Conservation (phyloP, 805 yeast genomes). For the Zygotorulaspora chibaensis region DNA sequence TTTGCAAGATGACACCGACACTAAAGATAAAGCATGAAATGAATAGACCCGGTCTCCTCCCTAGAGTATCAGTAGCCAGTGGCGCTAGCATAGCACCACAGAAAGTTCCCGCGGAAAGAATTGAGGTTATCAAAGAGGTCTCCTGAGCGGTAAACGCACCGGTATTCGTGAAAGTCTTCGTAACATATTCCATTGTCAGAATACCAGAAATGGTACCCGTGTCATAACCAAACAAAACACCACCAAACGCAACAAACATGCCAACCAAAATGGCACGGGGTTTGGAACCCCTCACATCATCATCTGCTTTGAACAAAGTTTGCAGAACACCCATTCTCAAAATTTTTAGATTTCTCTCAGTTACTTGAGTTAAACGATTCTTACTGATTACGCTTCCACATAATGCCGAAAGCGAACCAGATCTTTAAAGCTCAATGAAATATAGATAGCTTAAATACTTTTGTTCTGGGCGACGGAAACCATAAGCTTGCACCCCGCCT, state of each 20-base stretch:
- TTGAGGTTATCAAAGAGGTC: constrained; percentile 63
- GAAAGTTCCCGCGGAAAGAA: constrained; percentile 91
- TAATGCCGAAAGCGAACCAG: too few relatives aligned
- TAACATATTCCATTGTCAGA: constrained; percentile 81
- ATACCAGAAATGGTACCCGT: constrained; percentile 80
- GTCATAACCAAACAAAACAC: constrained; percentile 75
- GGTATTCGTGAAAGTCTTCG: constrained; percentile 60
- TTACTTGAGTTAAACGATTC: too few relatives aligned
- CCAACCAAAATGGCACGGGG: constrained; percentile 45
- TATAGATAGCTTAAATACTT: too few relatives aligned
- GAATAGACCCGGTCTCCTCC: constrained; percentile 80
- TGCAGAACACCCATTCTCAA: constrained; percentile 17
- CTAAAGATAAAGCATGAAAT: constrained; percentile 78
- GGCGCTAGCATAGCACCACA: constrained; percentile 90
- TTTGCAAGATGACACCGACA: constrained; percentile 79
- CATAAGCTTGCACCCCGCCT: too few relatives aligned
- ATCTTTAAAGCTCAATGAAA: too few relatives aligned
- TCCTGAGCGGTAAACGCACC: constrained; percentile 79
- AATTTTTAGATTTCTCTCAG: too few relatives aligned
- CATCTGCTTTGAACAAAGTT: constrained; percentile 40
- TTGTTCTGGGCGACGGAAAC: too few relatives aligned
- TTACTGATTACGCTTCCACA: too few relatives aligned
- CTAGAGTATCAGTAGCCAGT: constrained; percentile 70
- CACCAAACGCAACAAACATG: constrained; percentile 62
- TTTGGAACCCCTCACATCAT: constrained; percentile 47